Base-by-base conservation (phyloP, 257 asterid species). In the Solanum etuberosum region DNA sequence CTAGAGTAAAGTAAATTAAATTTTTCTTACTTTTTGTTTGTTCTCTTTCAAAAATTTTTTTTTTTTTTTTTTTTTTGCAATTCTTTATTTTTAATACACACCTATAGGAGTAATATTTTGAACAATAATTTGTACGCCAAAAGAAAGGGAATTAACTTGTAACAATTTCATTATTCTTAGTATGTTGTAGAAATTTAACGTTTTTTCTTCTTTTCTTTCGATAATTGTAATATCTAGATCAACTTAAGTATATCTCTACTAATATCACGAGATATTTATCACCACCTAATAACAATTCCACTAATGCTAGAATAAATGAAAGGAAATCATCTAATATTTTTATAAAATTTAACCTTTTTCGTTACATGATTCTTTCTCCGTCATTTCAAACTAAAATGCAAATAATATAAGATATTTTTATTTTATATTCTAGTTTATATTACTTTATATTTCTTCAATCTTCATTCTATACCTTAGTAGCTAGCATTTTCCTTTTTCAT, bases 201-300 rank as follows among this genome's bases (percentile, higher is more conserved):
- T 7, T 27, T 13, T 67, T n/a, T 11, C 16, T 25, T 1, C 25
- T 25, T 25, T 25, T 25, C 15, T 57, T 57, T 57, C 5, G 0
- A n/a, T 11, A 63, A 25, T 63, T 11, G 1, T 63, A 0, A 11
- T 11, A 13, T 63, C 3, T 13, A 2, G 16, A 12, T 5, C 4
- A 2, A 2, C 4, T 11, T 25, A 27, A 12, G 7, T 2, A 5
- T 11, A 65, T 11, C 0, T 2, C 0, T 1, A 65, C 0, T 65
- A 25, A 65, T 25, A n/a, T 65, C 18, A 25, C 4, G 1, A 63
- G 8, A 11, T 63, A 11, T n/a, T 63, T 6, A 11, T 63, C 18
- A 5, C 1, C 8, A 25, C 0, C 15, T 9, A 59, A 8, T 10
- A 63, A 10, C 3, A n/a, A 63, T 10, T 27, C 0, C 35, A 2